A percentile compares a stretch with the other conserved stretches of the same genome.
These are phyloP conservation scores for Setaria italica DNA, from an alignment of 202 grass and related monocot species.

Conservation along the genomic window DNA sequence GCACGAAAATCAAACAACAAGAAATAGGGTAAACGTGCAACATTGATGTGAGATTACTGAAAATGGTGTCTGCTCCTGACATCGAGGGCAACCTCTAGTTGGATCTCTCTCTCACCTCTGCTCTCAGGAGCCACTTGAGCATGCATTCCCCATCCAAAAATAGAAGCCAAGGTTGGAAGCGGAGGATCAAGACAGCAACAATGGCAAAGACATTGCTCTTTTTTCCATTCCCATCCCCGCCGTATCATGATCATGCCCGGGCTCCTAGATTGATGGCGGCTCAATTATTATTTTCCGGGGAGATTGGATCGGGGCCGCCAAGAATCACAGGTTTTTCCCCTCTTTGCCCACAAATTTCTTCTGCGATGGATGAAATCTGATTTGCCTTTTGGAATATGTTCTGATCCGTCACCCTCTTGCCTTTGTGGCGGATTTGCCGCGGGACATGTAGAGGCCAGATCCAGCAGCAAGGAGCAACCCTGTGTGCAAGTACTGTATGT, in stretches of 20 bases:
- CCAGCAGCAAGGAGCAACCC: not conserved
- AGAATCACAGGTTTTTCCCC: not conserved
- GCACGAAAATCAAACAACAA: not conserved
- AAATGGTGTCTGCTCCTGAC: conserved; percentile 33
- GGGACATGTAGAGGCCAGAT: conserved; percentile 33
- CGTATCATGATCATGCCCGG: conserved; percentile 22
- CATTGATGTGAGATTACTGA: not conserved
- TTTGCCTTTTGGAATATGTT: not conserved
- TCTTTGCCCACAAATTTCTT: not conserved
- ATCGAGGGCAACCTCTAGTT: conserved; percentile 44
- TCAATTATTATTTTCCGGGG: conserved; percentile 12
- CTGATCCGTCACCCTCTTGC: not conserved
- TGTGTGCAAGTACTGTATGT: not conserved
- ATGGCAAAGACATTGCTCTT: conserved; percentile 34
- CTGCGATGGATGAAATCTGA: not conserved
- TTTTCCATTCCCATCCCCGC: conserved; percentile 20
- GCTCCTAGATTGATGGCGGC: conserved; percentile 14
- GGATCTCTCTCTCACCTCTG: conserved; percentile 3
- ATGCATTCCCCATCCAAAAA: conserved; percentile 45
- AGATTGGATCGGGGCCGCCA: conserved; percentile 13
- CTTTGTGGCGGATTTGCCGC: not conserved
- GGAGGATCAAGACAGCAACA: conserved; percentile 32
- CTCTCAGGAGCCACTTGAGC: not conserved
- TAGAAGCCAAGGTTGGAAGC: conserved; percentile 29
- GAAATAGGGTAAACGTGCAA: not conserved